Base-by-base conservation (phyloP, 768 basidiomycete species). In the Fomitopsis pulvina region DNA sequence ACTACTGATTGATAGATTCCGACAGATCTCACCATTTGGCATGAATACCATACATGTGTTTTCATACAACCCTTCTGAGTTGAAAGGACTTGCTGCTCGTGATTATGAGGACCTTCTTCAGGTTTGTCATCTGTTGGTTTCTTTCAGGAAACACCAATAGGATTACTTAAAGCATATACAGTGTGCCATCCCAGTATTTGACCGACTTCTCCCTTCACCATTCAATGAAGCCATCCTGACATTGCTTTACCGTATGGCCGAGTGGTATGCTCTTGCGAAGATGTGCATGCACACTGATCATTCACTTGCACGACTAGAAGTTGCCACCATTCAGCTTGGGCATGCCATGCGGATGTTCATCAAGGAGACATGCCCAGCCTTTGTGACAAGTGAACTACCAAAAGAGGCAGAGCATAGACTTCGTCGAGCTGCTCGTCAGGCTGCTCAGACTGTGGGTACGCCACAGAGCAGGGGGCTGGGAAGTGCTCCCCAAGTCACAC, bases 191-290 rank as follows among this genome's bases (percentile, higher is more conserved):
- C 71, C 72, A 0, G 65, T 61, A 0, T 71, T 75, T 26, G 68
- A 74, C 8, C 58, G 60, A 0, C 45, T 67, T 0, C 51, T 67
- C 4, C 51, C 54, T 2, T 41, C 41, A 3, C 50, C 55, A 0
- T 46, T 59, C 25, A 46, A 65, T 24, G 37, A 49, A 2, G 47
- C 56, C 10, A 47, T 74, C 8, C 55, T 63, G 18, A 59, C 66
- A 18, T 50, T 72, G 0, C 51, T 75, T 1, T 75, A 66, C 52
- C 25, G 41, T 2, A 44, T 66, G 1, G 63, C 61, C 0, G 51
- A 58, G 8, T 71, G 69, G 71, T 72, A 73, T 55, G 63, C 60
- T 1, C 57, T 68, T 10, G 71, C 68, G 2, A 74, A 74, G 48
- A 59, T 74, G 2, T 64, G 66, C 10, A 45, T 73, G 50, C 73